Evolutionary conservation across 768 basidiomycete genomes (phyloP), one percentile per base, ranked within the genome.

Genomic region (Filobasidium wieringae): DNA sequence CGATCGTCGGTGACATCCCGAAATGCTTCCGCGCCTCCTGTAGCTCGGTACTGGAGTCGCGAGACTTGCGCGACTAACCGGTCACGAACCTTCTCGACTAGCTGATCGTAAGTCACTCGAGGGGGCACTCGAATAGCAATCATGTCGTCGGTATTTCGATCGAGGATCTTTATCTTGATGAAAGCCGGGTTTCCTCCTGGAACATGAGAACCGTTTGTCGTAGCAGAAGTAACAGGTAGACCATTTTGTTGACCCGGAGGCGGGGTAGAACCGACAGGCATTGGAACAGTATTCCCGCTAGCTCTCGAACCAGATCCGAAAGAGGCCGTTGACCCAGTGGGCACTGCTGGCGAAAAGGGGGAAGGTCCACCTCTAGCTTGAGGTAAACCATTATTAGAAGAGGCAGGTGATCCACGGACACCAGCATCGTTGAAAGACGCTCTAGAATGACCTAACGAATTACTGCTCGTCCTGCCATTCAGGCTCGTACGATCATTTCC

Each of bases 81-180:
- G 33, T 85, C 80, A 66, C 88, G 83, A 32, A 96, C 87, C 76
- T 97, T 99, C 51, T 83, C 87, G 79, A 95, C 84, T 60, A 99
- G 78, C 68, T 93, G 89, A 9, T 75, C 77, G 67, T 87, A 85
- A 7, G 86, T 83, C 37, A 97, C 91, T 52, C 80, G 82, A 24
- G 95, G 95, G 69, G 93, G 91, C 29, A 97, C 93, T 14, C 95
- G 84, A 56, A 97, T 95, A 4, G 95, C 95, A 62, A 97, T 90
- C 55, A 97, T 77, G 72, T 99, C 95, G 69, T 97, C 92, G 26
- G 89, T 85, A 56, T 85, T 79, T 36, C 87, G 82, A 75, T 95
- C 88, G 72, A 95, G 95, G 43, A 99, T 89, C 76, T 99, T 99
- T 77, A 99, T 95, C 77, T 97, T 99, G 64, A 97, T 80, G 75